Base-by-base conservation (phyloP, 305 asterid species). In the Fraxinus sp. region DNA sequence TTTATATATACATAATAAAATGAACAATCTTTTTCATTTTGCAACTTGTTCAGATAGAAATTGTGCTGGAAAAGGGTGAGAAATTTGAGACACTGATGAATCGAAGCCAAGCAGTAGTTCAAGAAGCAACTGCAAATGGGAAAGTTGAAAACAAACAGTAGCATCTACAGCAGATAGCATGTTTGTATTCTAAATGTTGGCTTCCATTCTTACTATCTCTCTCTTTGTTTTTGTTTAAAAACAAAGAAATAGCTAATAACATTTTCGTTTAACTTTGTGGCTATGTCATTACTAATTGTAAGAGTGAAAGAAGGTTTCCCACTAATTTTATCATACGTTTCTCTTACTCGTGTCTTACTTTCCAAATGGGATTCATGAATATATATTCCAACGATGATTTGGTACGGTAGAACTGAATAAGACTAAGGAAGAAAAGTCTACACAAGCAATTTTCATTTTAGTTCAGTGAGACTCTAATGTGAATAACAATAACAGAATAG, bases 11-110 rank as follows among this genome's bases (percentile, higher is more conserved):
- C 16, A 28, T 2, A 7, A 11, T 28, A 30, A 77, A 24, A 52
- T 57, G 68, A 57, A 18, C 22, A 77, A 86, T 82, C 1, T 35
- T 26, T 30, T 13, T 77, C 20, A 26, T 18, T 46, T 35, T 55
- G 35, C 26, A 1, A 28, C 52, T 59, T 80, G 7, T 80, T 66
- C 84, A 90, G 95, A 94, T 94, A 11, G 96, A 93, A 84, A 94
- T 94, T n/a, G 91, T 93, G 81, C 89, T 92, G 75, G 94, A 89
- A 84, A 94, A 94, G 80, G 90, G 93, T 0, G 97, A 94, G 49
- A 94, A 93, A 64, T 92, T 93, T 32, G 97, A 94, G 49, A 79
- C 91, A 3, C 82, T 89, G 70, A 87, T 91, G 93, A 91, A 83
- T 28, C 83, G 90, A 10, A 86, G 76, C 9, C 90, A 86, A 79